Conservation (phyloP, 106 monocot species). For the Acorus gramineus region DNA sequence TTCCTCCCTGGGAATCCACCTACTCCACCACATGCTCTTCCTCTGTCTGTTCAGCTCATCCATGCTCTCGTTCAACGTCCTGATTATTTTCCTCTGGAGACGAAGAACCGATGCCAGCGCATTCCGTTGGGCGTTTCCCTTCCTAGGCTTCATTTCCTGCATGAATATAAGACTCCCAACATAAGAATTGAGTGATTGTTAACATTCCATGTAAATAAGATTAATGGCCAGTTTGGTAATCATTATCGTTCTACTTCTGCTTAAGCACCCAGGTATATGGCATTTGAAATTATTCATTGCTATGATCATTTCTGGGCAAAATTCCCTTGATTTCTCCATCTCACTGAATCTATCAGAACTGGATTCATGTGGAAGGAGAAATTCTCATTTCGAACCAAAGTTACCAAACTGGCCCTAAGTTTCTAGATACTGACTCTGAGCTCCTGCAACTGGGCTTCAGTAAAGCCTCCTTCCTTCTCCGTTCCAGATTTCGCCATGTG, state of each 20-base stretch:
- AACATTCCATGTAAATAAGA: no score
- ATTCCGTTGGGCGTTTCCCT: conserved; percentile 46
- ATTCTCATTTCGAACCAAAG: no score
- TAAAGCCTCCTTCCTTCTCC: conserved; percentile 66
- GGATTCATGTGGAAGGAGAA: no score
- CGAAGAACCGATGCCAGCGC: conserved; percentile 73
- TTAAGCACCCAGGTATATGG: no score
- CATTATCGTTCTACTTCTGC: no score
- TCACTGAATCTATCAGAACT: no score
- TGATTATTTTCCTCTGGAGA: conserved; percentile 72
- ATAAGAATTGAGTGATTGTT: no score
- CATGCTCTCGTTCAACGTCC: conserved; percentile 73
- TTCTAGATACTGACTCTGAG: conserved; percentile 37
- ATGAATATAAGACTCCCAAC: neutral
- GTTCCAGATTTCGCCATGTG: conserved; percentile 90
- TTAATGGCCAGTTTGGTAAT: no score
- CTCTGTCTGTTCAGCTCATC: conserved; percentile 58
- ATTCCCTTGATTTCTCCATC: no score
- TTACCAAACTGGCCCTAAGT: no score
- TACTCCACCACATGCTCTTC: conserved; percentile 91
- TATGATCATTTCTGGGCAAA: no score
- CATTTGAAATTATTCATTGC: no score
- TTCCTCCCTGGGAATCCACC: conserved; percentile 86
- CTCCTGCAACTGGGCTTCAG: conserved; percentile 85
- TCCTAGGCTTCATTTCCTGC: conserved; percentile 73